Evolutionary conservation across 257 asterid species (phyloP).

Genomic region (Orobanche coerulescens): DNA sequence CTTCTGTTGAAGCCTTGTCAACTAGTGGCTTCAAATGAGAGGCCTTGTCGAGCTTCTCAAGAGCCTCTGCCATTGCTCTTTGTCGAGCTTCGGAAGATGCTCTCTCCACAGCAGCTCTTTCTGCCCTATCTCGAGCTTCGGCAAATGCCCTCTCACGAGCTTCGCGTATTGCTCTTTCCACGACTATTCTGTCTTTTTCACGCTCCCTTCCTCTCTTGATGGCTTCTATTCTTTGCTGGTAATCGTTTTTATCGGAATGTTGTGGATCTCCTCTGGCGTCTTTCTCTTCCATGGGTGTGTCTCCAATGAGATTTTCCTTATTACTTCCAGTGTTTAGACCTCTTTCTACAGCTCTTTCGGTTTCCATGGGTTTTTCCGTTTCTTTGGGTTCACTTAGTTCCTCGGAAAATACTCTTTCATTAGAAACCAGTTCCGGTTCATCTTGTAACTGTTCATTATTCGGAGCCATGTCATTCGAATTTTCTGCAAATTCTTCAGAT

Average conservation of each 20-base stretch:
- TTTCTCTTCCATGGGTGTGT: neutral
- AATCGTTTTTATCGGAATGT: conserved; percentile 31
- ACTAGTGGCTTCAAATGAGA: conserved; percentile 31
- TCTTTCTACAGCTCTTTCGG: neutral
- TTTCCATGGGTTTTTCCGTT: conserved; percentile 23
- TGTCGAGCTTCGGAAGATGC: conserved; percentile 76
- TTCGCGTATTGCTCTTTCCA: conserved; percentile 89
- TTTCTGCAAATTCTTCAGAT: conserved; percentile 32
- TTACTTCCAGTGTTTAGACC: conserved; percentile 26
- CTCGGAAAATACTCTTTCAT: conserved; percentile 26
- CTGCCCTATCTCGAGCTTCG: conserved; percentile 92
- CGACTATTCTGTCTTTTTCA: conserved; percentile 71
- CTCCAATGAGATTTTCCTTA: conserved; percentile 27
- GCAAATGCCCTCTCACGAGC: conserved; percentile 97
- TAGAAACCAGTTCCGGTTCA: conserved; percentile 20
- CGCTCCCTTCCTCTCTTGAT: conserved; percentile 63
- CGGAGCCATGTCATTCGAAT: conserved; percentile 18
- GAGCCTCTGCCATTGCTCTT: conserved; percentile 60
- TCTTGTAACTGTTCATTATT: conserved; percentile 30
- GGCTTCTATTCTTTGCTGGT: conserved; percentile 49
- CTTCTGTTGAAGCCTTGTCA: conserved; percentile 51
- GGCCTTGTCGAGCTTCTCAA: conserved; percentile 59
- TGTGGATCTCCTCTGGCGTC: neutral
- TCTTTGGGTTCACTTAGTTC: conserved; percentile 26
- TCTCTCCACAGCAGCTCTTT: conserved; percentile 80